Base-by-base conservation (phyloP, 1,139 yeast genomes). In the Protomyces macrosporus region DNA sequence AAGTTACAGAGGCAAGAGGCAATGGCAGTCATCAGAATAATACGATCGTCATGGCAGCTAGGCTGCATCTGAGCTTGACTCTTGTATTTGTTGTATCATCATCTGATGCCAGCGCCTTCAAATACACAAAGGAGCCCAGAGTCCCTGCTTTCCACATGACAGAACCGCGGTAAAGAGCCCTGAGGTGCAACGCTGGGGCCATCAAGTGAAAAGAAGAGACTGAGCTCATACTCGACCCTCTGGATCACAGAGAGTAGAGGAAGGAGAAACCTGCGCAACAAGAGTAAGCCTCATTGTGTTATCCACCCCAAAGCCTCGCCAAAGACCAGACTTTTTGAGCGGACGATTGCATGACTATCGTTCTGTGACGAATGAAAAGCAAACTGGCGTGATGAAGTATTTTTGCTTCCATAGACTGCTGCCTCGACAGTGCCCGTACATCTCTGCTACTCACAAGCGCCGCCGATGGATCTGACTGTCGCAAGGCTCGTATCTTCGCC, bases 221-320 rank as follows among this genome's bases (percentile, higher is more conserved):
- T 9, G 32, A n/a, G 48, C 48, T 42, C 48, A 42, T 42, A 42
- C 48, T 42, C 48, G 9, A 5, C 16, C 48, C 48, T 10, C 10
- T 6, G 23, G 32, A 14, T 42, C 32, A 16, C 30, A 23, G 32
- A 42, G 9, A 9, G 32, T 14, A 30, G 12, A 39, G 16, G 48
- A 30, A 42, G 32, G 23, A 42, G 14, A 42, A 10, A 10, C 23
- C 48, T 42, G 48, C 48, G 48, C 48, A 42, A 42, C 48, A 42
- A 42, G 48, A 42, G 48, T 42, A 42, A 42, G 48, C 48, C 48
- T 42, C 48, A 42, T 42, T 42, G 48, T 42, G 48, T 42, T 42
- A 14, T 42, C 48, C 7, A 16, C 48, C 48, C 23, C 48, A 14
- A 5, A 14, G 39, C 12, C 39, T 12, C 39, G 39, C 12, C 12